A percentile compares a stretch with the other conserved stretches of the same genome.
Conservation (phyloP, 108 stramenopile species). For the Pseudonitzschia delicatissima region DNA sequence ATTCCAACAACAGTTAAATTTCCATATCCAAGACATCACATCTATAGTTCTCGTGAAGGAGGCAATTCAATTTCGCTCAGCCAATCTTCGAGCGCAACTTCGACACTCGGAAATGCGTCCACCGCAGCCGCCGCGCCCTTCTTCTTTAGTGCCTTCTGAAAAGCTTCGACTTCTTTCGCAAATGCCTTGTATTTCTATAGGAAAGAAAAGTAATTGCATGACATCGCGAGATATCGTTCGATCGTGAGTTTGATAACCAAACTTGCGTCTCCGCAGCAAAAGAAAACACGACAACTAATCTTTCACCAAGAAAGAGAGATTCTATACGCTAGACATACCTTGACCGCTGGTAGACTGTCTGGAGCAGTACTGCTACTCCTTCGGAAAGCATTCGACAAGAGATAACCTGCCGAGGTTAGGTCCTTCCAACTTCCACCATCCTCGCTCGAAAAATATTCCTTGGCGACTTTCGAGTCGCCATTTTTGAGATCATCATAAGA, state of each 20-base stretch:
- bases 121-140: slow-evolving; percentile 53
- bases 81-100: slow-evolving; percentile 59
- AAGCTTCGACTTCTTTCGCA: slow-evolving; percentile 52
- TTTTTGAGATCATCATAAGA: slow-evolving; percentile 34
- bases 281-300: too few relatives aligned
- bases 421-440: slow-evolving; percentile 79
- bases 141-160: slow-evolving; percentile 57
- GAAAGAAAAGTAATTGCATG: background rate
- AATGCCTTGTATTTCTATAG: slow-evolving; percentile 83
- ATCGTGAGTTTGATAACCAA: too few relatives aligned
- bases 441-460: slow-evolving; percentile 56
- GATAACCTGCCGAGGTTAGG: slow-evolving; percentile 68
- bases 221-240: background rate
- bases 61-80: slow-evolving; percentile 71
- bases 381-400: slow-evolving; percentile 75
- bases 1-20: too few relatives aligned
- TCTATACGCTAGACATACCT: slow-evolving; percentile 15
- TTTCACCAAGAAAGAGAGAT: too few relatives aligned
- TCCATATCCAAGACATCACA: background rate
- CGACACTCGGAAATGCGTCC: slow-evolving; percentile 42
- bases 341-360: slow-evolving; percentile 37
- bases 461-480: slow-evolving; percentile 46
- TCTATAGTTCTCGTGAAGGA: slow-evolving; percentile 38
- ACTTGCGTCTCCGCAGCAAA: too few relatives aligned
- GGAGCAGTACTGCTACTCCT: slow-evolving; percentile 58